Conservation (phyloP, 768 basidiomycete species). For the Xerocomus potaroensis region DNA sequence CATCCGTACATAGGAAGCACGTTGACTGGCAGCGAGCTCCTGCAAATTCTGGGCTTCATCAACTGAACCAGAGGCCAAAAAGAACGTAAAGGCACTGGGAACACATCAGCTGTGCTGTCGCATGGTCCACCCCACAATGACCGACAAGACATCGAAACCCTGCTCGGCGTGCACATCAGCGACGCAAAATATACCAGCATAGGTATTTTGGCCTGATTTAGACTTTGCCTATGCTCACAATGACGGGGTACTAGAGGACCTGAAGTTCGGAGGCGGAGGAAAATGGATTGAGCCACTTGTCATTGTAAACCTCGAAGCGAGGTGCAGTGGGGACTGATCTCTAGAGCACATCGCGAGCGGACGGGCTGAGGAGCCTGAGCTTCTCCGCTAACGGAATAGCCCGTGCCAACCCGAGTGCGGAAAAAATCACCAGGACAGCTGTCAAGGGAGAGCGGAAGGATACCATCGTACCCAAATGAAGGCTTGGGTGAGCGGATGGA, state of each 20-base stretch:
- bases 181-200: background rate
- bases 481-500: background rate
- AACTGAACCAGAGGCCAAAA: slow-evolving; percentile 37
- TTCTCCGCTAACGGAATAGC: slow-evolving; percentile 20
- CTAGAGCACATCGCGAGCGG: slow-evolving; percentile 22
- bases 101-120: background rate
- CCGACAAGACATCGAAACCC: slow-evolving; percentile 37
- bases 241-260: too few relatives aligned
- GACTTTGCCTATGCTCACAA: too few relatives aligned
- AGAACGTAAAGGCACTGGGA: slow-evolving; percentile 38
- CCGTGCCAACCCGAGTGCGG: slow-evolving; percentile 8
- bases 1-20: slow-evolving; percentile 38
- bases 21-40: slow-evolving; percentile 34
- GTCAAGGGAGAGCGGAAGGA: slow-evolving; percentile 8
- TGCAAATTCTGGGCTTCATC: slow-evolving; percentile 48
- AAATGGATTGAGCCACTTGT: slow-evolving; percentile 39
- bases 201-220: slow-evolving; percentile 1
- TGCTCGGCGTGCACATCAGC: slow-evolving; percentile 7
- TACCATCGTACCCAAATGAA: slow-evolving; percentile 12
- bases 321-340: slow-evolving; percentile 39
- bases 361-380: slow-evolving; percentile 17
- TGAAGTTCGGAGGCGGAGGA: slow-evolving; percentile 43
- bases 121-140: background rate
- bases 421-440: slow-evolving; percentile 4
- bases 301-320: slow-evolving; percentile 43